Evolutionary conservation across 1,284 basidiomycete genomes (phyloP), one percentile per base, ranked within the genome.

Genomic region (Fomes fomentarius): DNA sequence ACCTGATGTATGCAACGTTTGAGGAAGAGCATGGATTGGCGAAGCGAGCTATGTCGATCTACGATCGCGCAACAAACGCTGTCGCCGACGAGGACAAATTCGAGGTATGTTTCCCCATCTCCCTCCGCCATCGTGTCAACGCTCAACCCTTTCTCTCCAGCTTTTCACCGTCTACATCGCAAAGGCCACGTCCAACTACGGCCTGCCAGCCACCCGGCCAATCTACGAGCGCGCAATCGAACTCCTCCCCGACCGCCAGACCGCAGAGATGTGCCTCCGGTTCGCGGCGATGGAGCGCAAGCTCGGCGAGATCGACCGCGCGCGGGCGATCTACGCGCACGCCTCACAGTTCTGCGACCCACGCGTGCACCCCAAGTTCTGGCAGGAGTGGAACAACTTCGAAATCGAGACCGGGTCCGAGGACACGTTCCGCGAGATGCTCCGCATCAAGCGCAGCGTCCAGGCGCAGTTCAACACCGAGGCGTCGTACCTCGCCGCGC

Each of bases 381-480:
- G 97, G 96, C 76, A 82, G 44, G 93, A 96, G 71, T 99, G 96
- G 96, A 96, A 98, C 73, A 79, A 79, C 47, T 99, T 99, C 76
- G 96, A 99, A 76, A 93, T 98, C 71, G 95, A 98, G 72, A 95
- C 94, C 1, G 96, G 96, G 0, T 96, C 93, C 1, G 97, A 99
- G 72, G 96, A 99, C 69, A 98, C 96, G 0, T 99, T 99, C 87
- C 81, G 96, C 64, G 96, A 99, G 77, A 98, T 98, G 93, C 75
- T 99, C 56, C 88, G 97, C 35, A 98, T 99, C 80, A 98, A 97
- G 75, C 86, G 97, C 51, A 94, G 93, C 62, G 96, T 99, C 6
- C 96, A 99, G 74, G 96, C 97, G 34, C 93, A 95, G 67, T 99
- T 96, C 81, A 98, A 99, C 72, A 99, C 97, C 9, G 96, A 98